Base-by-base conservation (phyloP, 2,329 filamentous ascomycete genomes). In the Clarireedia homoeocarpa region DNA sequence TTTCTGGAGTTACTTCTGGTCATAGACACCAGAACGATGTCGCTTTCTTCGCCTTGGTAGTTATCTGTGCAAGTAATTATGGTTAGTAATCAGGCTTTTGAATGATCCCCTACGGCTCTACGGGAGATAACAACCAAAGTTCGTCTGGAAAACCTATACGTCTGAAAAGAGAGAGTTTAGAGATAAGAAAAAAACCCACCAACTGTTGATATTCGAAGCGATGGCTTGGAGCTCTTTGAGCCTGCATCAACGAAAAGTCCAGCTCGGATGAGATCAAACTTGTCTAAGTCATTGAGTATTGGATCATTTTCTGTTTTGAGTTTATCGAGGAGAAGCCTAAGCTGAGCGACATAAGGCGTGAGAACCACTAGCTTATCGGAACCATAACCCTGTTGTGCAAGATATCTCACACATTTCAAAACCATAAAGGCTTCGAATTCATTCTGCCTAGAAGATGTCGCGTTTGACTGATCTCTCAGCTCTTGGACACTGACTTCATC, bases 11-110 rank as follows among this genome's bases (percentile, higher is more conserved):
- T 91, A 66, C 85, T 86, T 4, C 88, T 73, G 0, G 85, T 88
- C 10, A 91, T 68, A 0, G 83, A 86, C 0, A 74, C 80, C 6
- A 91, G 78, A 0, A 90, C 83, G 15, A 91, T 85, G 1, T 90
- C 81, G 39, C 81, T 83, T 61, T 91, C 87, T 64, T 91, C 87
- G 1, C 88, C 86, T 66, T 91, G 88, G 56, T 87, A 91, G 59
- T 91, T 91, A 59, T 91, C 86, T 85, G 58, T 20, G 51, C 20
- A 26, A 39, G 14, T 34, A 12, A 34, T 34, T 9, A 34, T 12
- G 10, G 30, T 34, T 34, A 34, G 30, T 9, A 34, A 9, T 34
- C 2, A 12, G 10, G 0, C 4, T 9, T 34, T 9, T 34, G 9
- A 12, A 12, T 4, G 10, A 34, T 20, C 30, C 10, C 9, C 30